phyloP scores from a whole-genome alignment of 352 stramenopile species.

The Globisporangium emineosum region DNA sequence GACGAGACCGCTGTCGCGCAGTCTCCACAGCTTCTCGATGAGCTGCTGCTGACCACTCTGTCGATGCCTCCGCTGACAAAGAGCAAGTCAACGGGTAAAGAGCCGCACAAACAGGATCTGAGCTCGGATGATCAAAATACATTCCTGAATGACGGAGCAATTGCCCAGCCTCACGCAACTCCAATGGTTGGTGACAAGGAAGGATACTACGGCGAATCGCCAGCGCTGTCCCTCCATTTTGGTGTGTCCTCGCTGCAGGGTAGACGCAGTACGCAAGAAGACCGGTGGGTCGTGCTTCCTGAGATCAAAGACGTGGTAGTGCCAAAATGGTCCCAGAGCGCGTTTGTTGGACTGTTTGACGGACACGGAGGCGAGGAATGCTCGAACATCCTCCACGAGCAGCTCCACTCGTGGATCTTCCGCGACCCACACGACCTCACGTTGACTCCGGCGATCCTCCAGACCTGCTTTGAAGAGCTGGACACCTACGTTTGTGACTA shows the following conservation, averaged over 20 bases:
- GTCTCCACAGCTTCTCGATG: slow-evolving; percentile 65
- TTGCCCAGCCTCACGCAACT: background rate
- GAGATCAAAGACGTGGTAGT: slow-evolving; percentile 21
- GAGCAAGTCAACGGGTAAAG: slow-evolving; percentile 7
- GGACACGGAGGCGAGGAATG: slow-evolving; percentile 77
- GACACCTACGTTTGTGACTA: slow-evolving; percentile 73
- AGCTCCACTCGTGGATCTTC: slow-evolving; percentile 72
- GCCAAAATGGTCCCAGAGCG: slow-evolving; percentile 18
- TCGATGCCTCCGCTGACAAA: slow-evolving; percentile 60
- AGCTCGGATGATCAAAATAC: background rate
- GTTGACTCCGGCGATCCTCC: slow-evolving; percentile 23
- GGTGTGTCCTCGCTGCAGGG: slow-evolving; percentile 58
- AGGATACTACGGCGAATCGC: slow-evolving; percentile 40
- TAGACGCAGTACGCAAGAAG: slow-evolving; percentile 70
- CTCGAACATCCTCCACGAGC: slow-evolving; percentile 66
- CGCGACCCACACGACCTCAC: slow-evolving; percentile 26
- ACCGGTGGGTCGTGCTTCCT: slow-evolving; percentile 62
- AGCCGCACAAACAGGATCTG: background rate
- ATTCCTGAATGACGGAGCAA: background rate
- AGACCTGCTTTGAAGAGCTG: slow-evolving; percentile 54
- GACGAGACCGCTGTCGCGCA: slow-evolving; percentile 62
- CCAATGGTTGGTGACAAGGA: slow-evolving; percentile 20
- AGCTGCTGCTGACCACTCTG: slow-evolving; percentile 70
- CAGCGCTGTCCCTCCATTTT: slow-evolving; percentile 31
- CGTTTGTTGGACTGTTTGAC: slow-evolving; percentile 82